Evolutionary conservation across 805 yeast species (phyloP).

Genomic region (Saccharomycopsis sp.): DNA sequence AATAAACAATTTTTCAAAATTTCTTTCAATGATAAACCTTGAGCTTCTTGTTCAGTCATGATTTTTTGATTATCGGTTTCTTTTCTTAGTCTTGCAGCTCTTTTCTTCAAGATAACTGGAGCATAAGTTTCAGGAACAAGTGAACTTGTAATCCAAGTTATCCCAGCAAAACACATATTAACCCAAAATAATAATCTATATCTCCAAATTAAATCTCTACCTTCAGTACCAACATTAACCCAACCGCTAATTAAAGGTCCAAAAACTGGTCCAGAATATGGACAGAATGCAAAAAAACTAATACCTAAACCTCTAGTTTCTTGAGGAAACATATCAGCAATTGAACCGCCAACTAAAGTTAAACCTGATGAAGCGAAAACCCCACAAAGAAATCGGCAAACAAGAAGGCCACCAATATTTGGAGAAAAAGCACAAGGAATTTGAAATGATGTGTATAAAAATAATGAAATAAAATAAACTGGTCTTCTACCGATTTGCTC

Average conservation of each 20-base stretch:
- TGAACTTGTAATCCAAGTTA: slow-evolving; percentile 60
- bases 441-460: slow-evolving; percentile 70
- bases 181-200: slow-evolving; percentile 80
- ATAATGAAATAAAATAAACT: slow-evolving; percentile 70
- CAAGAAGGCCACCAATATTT: slow-evolving; percentile 73
- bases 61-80: slow-evolving; percentile 78
- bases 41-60: slow-evolving; percentile 90
- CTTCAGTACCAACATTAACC: slow-evolving; percentile 60
- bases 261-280: slow-evolving; percentile 86
- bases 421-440: slow-evolving; percentile 83
- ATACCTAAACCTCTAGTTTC: slow-evolving; percentile 82
- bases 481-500: slow-evolving; percentile 84
- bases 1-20: slow-evolving; percentile 63
- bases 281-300: slow-evolving; percentile 87
- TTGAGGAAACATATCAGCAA: slow-evolving; percentile 81
- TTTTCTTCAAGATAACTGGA: slow-evolving; percentile 64
- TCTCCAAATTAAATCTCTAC: slow-evolving; percentile 29
- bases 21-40: slow-evolving; percentile 61
- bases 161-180: slow-evolving; percentile 86
- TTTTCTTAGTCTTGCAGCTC: slow-evolving; percentile 61
- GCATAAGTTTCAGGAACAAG: slow-evolving; percentile 87
- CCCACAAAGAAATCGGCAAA: slow-evolving; percentile 82
- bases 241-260: slow-evolving; percentile 89
- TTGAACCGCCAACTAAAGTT: slow-evolving; percentile 83
- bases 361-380: slow-evolving; percentile 79